Conservation (phyloP, 495 filamentous ascomycete species). For the Penicillium antarcticum region DNA sequence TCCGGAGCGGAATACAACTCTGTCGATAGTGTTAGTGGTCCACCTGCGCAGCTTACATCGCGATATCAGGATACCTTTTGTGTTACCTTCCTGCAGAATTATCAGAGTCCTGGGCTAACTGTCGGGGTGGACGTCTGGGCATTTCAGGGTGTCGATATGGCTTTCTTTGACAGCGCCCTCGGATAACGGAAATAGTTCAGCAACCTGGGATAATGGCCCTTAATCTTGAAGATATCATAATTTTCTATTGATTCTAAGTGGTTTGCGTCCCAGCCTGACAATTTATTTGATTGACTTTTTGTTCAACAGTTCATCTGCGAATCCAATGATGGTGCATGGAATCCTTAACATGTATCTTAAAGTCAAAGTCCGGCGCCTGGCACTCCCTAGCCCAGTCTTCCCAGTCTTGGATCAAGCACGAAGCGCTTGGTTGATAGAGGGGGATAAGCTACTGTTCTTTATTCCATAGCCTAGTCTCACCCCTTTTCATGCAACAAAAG, state of each 20-base stretch:
- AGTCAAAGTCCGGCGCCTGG: background rate
- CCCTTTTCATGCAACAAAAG: no score
- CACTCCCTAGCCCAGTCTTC: no score
- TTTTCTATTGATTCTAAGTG: no score
- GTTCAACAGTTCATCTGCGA: no score
- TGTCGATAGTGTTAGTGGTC: background rate
- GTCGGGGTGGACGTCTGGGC: slow-evolving; percentile 20
- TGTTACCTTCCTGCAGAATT: background rate
- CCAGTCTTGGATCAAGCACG: no score
- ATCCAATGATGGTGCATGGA: background rate
- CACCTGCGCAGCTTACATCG: no score
- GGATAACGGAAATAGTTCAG: slow-evolving; percentile 3
- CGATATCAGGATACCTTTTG: no score
- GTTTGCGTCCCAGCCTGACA: no score
- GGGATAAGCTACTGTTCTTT: no score
- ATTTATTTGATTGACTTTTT: no score
- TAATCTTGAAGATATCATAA: background rate
- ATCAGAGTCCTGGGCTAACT: slow-evolving; percentile 14
- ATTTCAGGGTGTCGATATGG: slow-evolving; percentile 28
- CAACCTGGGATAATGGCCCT: background rate
- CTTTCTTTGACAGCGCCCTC: slow-evolving; percentile 24
- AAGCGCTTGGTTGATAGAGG: no score
- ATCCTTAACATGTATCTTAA: background rate
- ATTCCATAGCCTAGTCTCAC: no score
- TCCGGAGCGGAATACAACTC: background rate